phyloP scores from a whole-genome alignment of 306 rosid species.

The Castanea sativa region DNA sequence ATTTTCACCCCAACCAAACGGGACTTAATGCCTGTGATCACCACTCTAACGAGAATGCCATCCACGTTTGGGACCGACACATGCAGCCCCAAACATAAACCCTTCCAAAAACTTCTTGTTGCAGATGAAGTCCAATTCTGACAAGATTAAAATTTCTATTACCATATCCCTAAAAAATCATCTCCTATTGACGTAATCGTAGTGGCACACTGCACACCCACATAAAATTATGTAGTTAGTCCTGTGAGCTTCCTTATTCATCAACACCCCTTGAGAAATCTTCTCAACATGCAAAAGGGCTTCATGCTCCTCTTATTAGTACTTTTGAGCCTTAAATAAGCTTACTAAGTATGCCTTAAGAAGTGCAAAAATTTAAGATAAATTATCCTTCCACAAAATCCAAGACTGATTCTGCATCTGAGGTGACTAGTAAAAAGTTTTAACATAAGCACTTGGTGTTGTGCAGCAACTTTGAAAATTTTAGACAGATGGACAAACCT shows the following conservation, averaged over 20 bases:
- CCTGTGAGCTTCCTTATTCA: neutral
- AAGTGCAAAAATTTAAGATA: neutral
- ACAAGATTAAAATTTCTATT: neutral
- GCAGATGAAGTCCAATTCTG: neutral
- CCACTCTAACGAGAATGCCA: too few relatives aligned
- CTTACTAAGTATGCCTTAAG: neutral
- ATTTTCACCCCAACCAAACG: too few relatives aligned
- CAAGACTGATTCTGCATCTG: neutral
- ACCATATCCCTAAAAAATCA: too few relatives aligned
- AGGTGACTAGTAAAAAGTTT: neutral
- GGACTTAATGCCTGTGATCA: too few relatives aligned
- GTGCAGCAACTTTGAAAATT: too few relatives aligned
- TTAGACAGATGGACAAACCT: too few relatives aligned
- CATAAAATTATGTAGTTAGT: neutral
- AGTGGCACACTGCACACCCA: neutral
- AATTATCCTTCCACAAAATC: neutral
- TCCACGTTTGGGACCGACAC: neutral
- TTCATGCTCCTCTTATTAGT: too few relatives aligned
- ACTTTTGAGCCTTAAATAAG: too few relatives aligned
- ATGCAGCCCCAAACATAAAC: neutral
- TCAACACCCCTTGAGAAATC: too few relatives aligned
- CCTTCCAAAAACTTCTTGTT: neutral
- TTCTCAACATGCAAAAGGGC: too few relatives aligned
- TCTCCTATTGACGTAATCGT: neutral
- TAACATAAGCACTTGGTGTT: too few relatives aligned